Base-by-base conservation (phyloP, 2,329 filamentous ascomycete genomes). In the Verticillium tricorpus region DNA sequence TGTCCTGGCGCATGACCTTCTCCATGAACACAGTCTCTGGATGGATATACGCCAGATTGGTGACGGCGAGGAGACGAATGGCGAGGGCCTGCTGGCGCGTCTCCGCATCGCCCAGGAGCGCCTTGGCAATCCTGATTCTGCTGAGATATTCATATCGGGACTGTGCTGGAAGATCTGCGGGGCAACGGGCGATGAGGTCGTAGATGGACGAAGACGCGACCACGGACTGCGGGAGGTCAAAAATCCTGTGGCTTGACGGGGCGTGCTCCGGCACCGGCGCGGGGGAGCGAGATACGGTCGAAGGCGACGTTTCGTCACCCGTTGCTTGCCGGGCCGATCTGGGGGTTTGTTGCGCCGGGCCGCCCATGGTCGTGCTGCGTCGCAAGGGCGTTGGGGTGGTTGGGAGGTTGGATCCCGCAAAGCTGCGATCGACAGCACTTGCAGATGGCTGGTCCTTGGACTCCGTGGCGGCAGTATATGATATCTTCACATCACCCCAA, bases 11-110 rank as follows among this genome's bases (percentile, higher is more conserved):
- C 59, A 97, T 82, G 52, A 97, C 85, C 73, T 92, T 94, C 65
- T 94, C 89, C 55, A 93, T 82, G 69, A 99, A 97, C n/a, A 87
- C 85, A 4, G 84, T 78, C 70, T 99, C 96, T 2, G 84, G 83
- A 67, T 96, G 89, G 60, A 98, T 91, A 72, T 96, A 97, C 2
- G 93, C 92, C 65, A 99, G 76, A 69, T 98, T 99, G 28, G 91
- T 90, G 63, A 98, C 89, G 15, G 94, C 93, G 52, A 99, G 81
- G 40, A 98, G 80, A 35, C 94, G 90, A 60, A 94, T 87, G 39
- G 90, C 87, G 57, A 99, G 81, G 17, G 94, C 87, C 68, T 90
- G 84, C 71, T 92, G 90, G 55, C 93, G 86, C 25, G 85, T 85
- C 62, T 88, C 82, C 14, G 82, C 73, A 1, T 90, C 88, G 1